These are phyloP conservation scores for Kwoniella shandongensis DNA, from an alignment of 768 basidiomycete species.

Conservation along the genomic window DNA sequence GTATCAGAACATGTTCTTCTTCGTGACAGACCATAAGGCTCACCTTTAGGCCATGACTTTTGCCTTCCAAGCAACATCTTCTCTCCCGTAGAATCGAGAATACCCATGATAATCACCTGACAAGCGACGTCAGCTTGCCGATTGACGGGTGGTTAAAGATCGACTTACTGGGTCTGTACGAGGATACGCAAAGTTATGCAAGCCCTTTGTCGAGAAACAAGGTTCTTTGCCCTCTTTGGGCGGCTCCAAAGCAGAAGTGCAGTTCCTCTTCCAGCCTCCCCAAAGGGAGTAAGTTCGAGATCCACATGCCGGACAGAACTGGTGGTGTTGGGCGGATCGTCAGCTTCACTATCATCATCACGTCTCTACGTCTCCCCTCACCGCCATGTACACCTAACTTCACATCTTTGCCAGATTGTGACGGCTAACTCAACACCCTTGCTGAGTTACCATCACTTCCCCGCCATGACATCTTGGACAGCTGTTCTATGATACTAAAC, in stretches of 20 bases:
- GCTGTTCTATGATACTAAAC: too few relatives aligned
- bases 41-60: constrained; percentile 54
- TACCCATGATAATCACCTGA: constrained; percentile 87
- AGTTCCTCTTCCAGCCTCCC: constrained; percentile 94
- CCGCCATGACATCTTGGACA: too few relatives aligned
- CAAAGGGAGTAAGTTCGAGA: constrained; percentile 77
- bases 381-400: background rate
- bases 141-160: background rate
- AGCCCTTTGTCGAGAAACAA: constrained; percentile 63
- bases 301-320: constrained; percentile 92
- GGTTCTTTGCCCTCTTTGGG: constrained; percentile 37
- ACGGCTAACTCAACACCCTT: too few relatives aligned
- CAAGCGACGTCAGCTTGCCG: background rate
- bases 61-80: constrained; percentile 84
- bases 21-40: constrained; percentile 16
- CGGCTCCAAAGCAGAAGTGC: constrained; percentile 57
- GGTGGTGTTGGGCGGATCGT: too few relatives aligned
- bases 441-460: too few relatives aligned
- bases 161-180: constrained; percentile 50
- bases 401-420: too few relatives aligned
- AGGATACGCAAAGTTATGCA: constrained; percentile 71
- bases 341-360: too few relatives aligned
- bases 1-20: background rate
- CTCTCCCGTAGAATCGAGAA: constrained; percentile 74
- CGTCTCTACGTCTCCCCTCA: background rate